Evolutionary conservation across 371 early-diverging fungal species (phyloP).

Genomic region (Mucor saturninus): DNA sequence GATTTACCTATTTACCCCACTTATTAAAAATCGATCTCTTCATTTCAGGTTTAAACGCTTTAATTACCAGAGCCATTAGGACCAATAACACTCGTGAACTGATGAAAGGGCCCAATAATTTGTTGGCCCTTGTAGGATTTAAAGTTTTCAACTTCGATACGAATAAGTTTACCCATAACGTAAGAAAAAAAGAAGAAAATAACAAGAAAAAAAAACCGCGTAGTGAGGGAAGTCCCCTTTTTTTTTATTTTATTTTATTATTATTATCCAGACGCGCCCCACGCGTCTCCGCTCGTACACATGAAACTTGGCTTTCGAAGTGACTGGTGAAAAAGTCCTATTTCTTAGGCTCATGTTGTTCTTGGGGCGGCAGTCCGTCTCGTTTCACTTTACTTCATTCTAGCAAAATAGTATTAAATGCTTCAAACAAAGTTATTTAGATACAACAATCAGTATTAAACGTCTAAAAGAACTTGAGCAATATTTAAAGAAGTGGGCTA

Average conservation of each 20-base stretch:
- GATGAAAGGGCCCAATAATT: slow-evolving; percentile 93
- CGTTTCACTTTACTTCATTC: no score
- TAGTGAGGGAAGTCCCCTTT: background rate
- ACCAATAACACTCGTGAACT: slow-evolving; percentile 98
- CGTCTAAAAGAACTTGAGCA: no score
- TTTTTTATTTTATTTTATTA: background rate
- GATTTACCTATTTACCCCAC: slow-evolving; percentile 79
- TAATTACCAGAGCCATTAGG: slow-evolving; percentile 96
- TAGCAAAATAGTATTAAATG: no score
- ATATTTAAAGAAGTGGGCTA: no score
- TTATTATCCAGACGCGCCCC: background rate
- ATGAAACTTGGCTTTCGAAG: no score
- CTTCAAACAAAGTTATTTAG: no score
- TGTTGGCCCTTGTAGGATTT: slow-evolving; percentile 97
- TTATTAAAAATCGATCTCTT: background rate
- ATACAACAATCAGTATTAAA: no score
- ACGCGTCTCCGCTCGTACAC: background rate
- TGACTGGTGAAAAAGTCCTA: no score
- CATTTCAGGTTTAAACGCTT: background rate
- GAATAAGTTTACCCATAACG: slow-evolving; percentile 81
- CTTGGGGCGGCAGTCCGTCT: no score
- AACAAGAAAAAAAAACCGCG: slow-evolving; percentile 9
- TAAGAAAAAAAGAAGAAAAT: slow-evolving; percentile 10
- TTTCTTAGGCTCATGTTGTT: no score
- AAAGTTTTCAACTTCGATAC: slow-evolving; percentile 97